Conservation (phyloP, 495 filamentous ascomycete genomes). For the Chaetomidium leptoderma region DNA sequence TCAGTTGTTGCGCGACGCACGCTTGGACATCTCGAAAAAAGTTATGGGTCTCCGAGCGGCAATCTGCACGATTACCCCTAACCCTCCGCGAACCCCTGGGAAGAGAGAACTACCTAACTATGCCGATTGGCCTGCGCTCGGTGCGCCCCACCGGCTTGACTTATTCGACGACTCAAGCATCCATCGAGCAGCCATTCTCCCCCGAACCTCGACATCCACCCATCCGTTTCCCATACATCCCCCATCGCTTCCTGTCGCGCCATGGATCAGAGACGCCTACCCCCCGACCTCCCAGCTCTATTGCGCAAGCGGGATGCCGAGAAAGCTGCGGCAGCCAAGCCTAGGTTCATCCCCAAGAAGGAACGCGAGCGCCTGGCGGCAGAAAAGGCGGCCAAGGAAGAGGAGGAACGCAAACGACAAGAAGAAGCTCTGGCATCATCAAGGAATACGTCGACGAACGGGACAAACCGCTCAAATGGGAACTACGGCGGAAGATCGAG, state of each 20-base stretch:
- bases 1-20: neutral
- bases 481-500: constrained; percentile 15
- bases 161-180: neutral
- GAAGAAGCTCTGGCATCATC: constrained; percentile 38
- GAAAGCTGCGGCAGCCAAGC: constrained; percentile 55
- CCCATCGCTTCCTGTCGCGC: neutral
- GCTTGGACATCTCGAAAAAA: constrained; percentile 15
- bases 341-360: constrained; percentile 87
- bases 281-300: constrained; percentile 47
- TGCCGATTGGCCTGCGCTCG: too few species aligned
- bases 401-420: constrained; percentile 61
- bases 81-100: neutral
- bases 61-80: neutral
- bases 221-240: neutral
- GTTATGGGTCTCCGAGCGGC: neutral
- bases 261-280: constrained; percentile 30
- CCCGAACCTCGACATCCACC: neutral
- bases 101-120: too few species aligned
- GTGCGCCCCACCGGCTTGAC: too few species aligned
- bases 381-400: constrained; percentile 81
- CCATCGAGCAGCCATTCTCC: neutral
- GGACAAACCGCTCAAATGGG: constrained; percentile 16
- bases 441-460: constrained; percentile 16
- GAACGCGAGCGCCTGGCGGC: constrained; percentile 80
- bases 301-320: constrained; percentile 46